Base-by-base conservation (phyloP, 805 yeast genomes). In the Wickerhamomyces ciferrii region DNA sequence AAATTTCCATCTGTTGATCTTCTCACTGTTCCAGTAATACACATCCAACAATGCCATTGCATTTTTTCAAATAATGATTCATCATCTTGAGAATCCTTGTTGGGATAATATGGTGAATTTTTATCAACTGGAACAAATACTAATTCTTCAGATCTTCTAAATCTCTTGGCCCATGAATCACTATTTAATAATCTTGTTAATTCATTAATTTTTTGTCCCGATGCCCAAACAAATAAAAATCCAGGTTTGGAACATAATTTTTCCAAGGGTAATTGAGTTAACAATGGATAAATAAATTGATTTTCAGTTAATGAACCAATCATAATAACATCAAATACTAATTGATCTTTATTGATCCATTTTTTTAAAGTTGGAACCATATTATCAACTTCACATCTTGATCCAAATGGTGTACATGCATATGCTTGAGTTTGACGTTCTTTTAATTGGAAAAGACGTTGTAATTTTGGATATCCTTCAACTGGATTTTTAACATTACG, bases 1-100 rank as follows among this genome's bases (percentile, higher is more conserved):
- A 91, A 71, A 62, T 87, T 90, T 14, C 78, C 77, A 66, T 91
- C 97, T 0, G 83, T 80, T 2, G 95, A 79, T 56, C 97, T 75
- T 59, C 96, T 74, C 8, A 91, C 92, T 0, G 97, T 91, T 2
- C 97, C 97, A 2, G 96, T 91, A 44, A 91, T 86, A 55, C 97
- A 92, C 97, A 91, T 90, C 87, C 96, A 86, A 58, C 97, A 91
- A 66, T 92, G 97, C 96, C 97, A 91, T 66, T 86, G 94, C 64
- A 86, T 81, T 48, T 83, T 79, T 49, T 79, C 81, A 46, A 87
- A 72, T 23, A 87, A 60, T 1, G 72, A 54, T 31, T 71, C 70
- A 17, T 75, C 78, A 46, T 75, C 75, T 34, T 65, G 59, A 27
- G 45, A 31, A 9, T 74, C 74, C 36, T 77, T 76, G 2, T 73